phyloP scores from a whole-genome alignment of 2,329 filamentous ascomycete genomes.

The Cylindrodendrum hubeiense region DNA sequence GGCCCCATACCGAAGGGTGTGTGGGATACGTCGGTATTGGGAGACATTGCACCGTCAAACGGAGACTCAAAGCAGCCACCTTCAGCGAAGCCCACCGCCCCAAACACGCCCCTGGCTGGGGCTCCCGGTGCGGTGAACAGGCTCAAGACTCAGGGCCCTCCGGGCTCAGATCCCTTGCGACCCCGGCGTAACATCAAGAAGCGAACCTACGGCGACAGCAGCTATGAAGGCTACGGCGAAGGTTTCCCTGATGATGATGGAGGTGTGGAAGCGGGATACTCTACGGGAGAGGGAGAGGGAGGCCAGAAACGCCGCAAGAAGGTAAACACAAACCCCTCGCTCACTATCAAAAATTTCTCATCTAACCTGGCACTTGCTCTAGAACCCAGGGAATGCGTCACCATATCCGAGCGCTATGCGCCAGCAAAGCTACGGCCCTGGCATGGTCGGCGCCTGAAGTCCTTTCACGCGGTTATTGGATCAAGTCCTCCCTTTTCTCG shows the following conservation, averaged over 20 bases:
- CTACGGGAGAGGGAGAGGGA: conserved; percentile 79
- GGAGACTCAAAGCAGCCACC: conserved; percentile 55
- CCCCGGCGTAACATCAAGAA: conserved; percentile 78
- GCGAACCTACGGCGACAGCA: conserved; percentile 80
- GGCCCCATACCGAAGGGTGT: conserved; percentile 66
- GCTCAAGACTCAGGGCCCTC: conserved; percentile 53
- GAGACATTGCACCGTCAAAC: conserved; percentile 63
- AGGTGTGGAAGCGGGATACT: conserved; percentile 72
- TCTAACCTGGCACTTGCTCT: conserved; percentile 56
- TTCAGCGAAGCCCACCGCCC: conserved; percentile 62
- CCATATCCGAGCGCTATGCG: conserved; percentile 59
- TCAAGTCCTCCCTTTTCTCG: conserved; percentile 12
- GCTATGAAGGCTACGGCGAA: conserved; percentile 81
- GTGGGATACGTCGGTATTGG: conserved; percentile 71
- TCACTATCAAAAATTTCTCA: conserved; percentile 39
- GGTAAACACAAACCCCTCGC: conserved; percentile 54
- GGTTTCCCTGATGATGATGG: conserved; percentile 77
- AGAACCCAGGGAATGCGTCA: conserved; percentile 61
- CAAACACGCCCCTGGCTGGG: conserved; percentile 62
- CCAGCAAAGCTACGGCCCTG: conserved; percentile 68
- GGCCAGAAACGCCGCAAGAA: conserved; percentile 75
- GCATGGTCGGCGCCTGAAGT: conserved; percentile 68
- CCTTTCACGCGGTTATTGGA: not conserved
- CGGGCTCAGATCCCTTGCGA: conserved; percentile 62
- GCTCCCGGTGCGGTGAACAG: conserved; percentile 50